Base-by-base conservation (phyloP, 148 eudicot species). In the Fagopyrum tataricum region DNA sequence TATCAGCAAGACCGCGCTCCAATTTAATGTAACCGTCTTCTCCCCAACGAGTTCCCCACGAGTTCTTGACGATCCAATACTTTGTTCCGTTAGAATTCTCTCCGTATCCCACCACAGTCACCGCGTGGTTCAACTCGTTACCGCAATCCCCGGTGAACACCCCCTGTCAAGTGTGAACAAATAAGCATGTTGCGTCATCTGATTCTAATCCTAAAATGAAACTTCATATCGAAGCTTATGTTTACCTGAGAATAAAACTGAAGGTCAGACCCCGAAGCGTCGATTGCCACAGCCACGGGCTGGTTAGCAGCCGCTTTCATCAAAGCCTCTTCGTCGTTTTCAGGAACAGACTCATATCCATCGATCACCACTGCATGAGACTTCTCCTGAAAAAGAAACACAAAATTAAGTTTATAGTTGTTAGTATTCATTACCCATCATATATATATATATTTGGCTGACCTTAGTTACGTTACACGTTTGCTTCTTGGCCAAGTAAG, bases 11-110 rank as follows among this genome's bases (percentile, higher is more conserved):
- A 43, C 69, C 69, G 0, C 69, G 43, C 42, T 64, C 69, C 42
- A 64, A 37, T 43, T 64, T 64, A 6, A 64, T 64, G 15, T 64
- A 64, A 15, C 69, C 69, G 18, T 10, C 69, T 64, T 64, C 69
- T 64, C 69, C 69, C 69, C 69, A 64, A 14, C 69, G 42, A 13
- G 69, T 64, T 37, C 87, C 84, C 82, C 84, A 84, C 0, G 80
- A 77, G 70, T 84, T 81, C 82, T 85, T 85, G 3, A 74, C 66
- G 40, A 82, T 11, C 88, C 88, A 82, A 13, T 80, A 80, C 47
- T 81, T 70, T 0, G 41, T 15, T 21, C 76, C 78, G 15, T 56
- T 67, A 13, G 42, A 9, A 1, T 24, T 56, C 0, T 67, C 47
- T 4, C 84, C 86, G 18, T 78, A 83, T 1, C 88, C 88, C 9